phyloP scores from a whole-genome alignment of 2,329 filamentous ascomycete species.

The Colletotrichum lupini region DNA sequence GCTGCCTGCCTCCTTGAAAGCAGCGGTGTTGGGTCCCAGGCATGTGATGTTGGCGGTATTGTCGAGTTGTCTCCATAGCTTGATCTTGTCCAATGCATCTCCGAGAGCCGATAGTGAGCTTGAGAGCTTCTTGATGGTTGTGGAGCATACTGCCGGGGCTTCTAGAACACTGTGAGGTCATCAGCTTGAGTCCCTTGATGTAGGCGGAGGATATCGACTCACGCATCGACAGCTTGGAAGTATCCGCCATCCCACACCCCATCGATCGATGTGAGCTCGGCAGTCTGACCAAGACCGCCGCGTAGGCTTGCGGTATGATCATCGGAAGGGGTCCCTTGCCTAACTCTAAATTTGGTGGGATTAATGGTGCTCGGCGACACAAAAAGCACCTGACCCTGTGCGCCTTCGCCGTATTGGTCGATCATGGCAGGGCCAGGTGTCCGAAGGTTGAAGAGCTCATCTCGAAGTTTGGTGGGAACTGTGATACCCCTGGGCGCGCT shows the following conservation, averaged over 20 bases:
- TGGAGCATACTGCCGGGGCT: conserved; percentile 31
- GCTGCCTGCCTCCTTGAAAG: conserved; percentile 36
- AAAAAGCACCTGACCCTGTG: conserved; percentile 38
- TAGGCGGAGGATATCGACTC: background rate
- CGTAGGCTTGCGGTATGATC: conserved; percentile 22
- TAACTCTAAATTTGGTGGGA: conserved; percentile 27
- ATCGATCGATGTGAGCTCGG: conserved; percentile 31
- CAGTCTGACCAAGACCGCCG: conserved; percentile 33
- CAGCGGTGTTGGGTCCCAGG: conserved; percentile 37
- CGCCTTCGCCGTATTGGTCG: conserved; percentile 30
- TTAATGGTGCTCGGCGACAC: conserved; percentile 26
- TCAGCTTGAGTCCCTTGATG: background rate
- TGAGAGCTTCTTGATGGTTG: conserved; percentile 31
- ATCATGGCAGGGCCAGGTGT: conserved; percentile 29
- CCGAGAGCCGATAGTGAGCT: conserved; percentile 25
- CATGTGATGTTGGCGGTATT: conserved; percentile 38
- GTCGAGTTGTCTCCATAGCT: conserved; percentile 37
- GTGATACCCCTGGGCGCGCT: conserved; percentile 34
- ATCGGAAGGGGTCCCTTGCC: conserved; percentile 15
- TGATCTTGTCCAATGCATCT: conserved; percentile 27
- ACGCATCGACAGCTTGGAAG: conserved; percentile 39
- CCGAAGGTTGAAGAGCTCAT: conserved; percentile 37
- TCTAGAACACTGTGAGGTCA: conserved; percentile 32
- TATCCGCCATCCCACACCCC: conserved; percentile 36
- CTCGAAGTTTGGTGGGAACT: conserved; percentile 37